phyloP scores from a whole-genome alignment of 2,329 filamentous ascomycete genomes.

The Bipolaris sorokiniana region DNA sequence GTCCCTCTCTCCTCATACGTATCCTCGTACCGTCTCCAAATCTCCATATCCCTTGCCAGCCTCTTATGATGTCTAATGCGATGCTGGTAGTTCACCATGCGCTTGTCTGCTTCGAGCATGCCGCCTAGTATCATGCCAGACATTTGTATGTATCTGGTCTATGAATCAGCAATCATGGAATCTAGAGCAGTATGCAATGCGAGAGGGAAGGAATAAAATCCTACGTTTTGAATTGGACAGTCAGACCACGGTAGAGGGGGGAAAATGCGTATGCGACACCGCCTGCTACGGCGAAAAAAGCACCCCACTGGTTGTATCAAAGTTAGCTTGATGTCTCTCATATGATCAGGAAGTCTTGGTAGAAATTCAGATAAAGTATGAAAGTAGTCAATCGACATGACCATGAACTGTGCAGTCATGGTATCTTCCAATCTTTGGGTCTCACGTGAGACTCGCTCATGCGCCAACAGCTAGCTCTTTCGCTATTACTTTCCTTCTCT shows the following conservation, averaged over 20 bases:
- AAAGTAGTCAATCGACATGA: no score
- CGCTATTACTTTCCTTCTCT: neutral
- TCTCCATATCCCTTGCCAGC: conserved; percentile 67
- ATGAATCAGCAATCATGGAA: conserved; percentile 1
- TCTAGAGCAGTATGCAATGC: neutral
- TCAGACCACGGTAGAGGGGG: conserved; percentile 70
- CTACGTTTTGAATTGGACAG: conserved; percentile 46
- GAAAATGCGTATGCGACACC: conserved; percentile 68
- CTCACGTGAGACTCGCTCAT: neutral
- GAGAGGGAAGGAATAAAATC: conserved; percentile 4
- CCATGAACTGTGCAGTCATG: no score
- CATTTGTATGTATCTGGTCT: conserved; percentile 75
- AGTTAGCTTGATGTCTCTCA: neutral
- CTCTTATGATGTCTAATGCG: conserved; percentile 69
- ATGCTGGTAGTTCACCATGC: conserved; percentile 71
- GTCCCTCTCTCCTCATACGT: conserved; percentile 58
- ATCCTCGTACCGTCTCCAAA: conserved; percentile 71
- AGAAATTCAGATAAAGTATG: no score
- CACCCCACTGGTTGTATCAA: conserved; percentile 63
- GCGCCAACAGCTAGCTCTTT: neutral
- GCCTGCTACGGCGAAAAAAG: conserved; percentile 67
- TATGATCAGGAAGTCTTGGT: no score
- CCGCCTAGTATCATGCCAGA: conserved; percentile 82
- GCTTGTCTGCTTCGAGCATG: conserved; percentile 76
- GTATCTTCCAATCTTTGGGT: neutral